These are phyloP conservation scores for Margaritispora aquatica DNA, from an alignment of 495 filamentous ascomycete genomes.

Conservation along the genomic window DNA sequence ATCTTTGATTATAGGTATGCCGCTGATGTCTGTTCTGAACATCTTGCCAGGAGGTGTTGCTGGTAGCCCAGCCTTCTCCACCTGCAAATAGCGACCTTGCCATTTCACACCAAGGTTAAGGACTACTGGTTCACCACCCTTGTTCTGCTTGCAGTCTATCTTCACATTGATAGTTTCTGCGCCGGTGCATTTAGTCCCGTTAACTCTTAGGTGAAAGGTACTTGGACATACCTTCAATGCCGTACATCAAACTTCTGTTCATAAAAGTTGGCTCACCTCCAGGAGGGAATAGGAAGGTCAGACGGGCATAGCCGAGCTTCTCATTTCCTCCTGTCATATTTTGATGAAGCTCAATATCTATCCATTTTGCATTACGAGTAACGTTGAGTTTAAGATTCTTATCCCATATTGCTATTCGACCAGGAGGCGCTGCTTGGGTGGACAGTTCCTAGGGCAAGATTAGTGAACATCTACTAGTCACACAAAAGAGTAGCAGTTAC, in stretches of 20 bases:
- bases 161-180: background rate
- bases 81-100: background rate
- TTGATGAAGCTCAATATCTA: conserved; percentile 8
- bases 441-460: background rate
- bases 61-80: background rate
- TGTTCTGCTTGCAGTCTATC: background rate
- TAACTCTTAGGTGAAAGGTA: background rate
- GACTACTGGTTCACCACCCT: background rate
- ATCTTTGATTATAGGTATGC: conserved; percentile 2
- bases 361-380: background rate
- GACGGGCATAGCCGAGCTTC: background rate
- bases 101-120: conserved; percentile 4
- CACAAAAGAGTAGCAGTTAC: background rate
- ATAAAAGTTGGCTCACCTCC: conserved; percentile 9
- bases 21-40: conserved; percentile 2
- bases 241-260: conserved; percentile 9
- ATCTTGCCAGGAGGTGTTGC: conserved; percentile 10
- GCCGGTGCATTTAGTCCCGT: background rate
- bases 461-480: background rate
- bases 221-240: conserved; percentile 4
- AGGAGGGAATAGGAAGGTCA: background rate
- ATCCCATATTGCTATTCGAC: background rate
- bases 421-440: background rate
- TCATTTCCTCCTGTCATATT: conserved; percentile 1
- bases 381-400: background rate